A percentile compares a stretch with the other conserved stretches of the same genome.
Evolutionary conservation across 2,329 filamentous ascomycete species (phyloP).

Genomic region (Aspergillus nomiae): DNA sequence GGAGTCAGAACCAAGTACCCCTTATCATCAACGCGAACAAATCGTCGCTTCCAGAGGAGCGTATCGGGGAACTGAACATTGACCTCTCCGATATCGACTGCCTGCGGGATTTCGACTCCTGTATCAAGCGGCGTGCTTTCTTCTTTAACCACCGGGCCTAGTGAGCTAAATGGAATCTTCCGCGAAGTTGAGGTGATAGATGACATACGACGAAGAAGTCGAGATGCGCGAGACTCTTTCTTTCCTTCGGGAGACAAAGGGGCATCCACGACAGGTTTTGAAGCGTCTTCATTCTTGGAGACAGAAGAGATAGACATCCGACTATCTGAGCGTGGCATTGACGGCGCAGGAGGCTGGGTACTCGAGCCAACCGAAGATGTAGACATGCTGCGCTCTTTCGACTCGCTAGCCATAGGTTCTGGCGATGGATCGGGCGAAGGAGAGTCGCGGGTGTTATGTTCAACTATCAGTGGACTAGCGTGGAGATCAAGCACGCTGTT

Average conservation of each 20-base stretch:
- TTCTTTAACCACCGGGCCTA: constrained; percentile 41
- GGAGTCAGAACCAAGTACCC: constrained; percentile 81
- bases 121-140: constrained; percentile 27
- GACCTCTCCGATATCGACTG: constrained; percentile 79
- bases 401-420: constrained; percentile 23
- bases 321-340: constrained; percentile 42
- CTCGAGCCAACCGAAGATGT: constrained; percentile 43
- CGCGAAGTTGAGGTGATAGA: constrained; percentile 55
- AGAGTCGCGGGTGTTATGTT: constrained; percentile 59
- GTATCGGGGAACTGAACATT: constrained; percentile 98
- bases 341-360: constrained; percentile 40
- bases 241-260: constrained; percentile 50
- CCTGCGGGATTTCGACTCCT: constrained; percentile 43
- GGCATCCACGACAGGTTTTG: constrained; percentile 35
- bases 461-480: constrained; percentile 62
- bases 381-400: constrained; percentile 41
- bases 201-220: constrained; percentile 69
- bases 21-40: constrained; percentile 78
- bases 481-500: constrained; percentile 48
- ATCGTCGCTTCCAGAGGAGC: constrained; percentile 92
- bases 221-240: constrained; percentile 58
- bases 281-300: constrained; percentile 38
- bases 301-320: constrained; percentile 42
- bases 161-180: constrained; percentile 47
- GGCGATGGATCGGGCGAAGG: constrained; percentile 15